Base-by-base conservation (phyloP, 208 protist genomes). In the Trypanosoma mega region DNA sequence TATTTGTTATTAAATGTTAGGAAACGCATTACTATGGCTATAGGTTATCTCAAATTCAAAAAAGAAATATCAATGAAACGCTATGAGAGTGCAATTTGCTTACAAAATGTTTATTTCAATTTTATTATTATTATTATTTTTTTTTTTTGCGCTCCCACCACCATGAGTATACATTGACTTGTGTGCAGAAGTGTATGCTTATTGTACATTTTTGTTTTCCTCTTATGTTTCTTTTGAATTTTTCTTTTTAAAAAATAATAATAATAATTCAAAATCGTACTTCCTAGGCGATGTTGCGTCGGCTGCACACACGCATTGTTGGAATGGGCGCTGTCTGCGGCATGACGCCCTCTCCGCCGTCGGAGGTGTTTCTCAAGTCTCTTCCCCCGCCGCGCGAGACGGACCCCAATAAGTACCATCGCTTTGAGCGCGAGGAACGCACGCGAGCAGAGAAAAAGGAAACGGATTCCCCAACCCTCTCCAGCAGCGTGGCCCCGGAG, bases 321-420 rank as follows among this genome's bases (percentile, higher is more conserved):
- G 85, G 85, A 29, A 75, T 82, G 75, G 85, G 85, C 50, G 67
- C 78, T 21, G 45, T 92, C 24, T 87, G 85, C 63, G 78, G 85
- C 47, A 65, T 54, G 44, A 34, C 76, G 14, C 70, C 77, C 16
- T 83, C 80, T 2, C 74, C 85, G 4, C 72, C 73, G 0, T 74
- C 80, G 9, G 85, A 92, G 53, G 68, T 92, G 24, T 86, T 92
- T 56, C 71, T 92, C 39, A 92, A 86, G 50, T 78, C 70, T 1
- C 80, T 92, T 21, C 85, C 85, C n/a, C 79, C 85, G 14, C 85
- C 85, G 3, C 26, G 26, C 8, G 80, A 90, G 41, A 66, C 79
- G 4, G 72, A 90, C 62, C 33, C 68, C 4, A 46, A 21, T 5
- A 87, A 86, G 65, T 87, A 81, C 60, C 31, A 9, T 3, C 79